Evolutionary conservation across 2,329 filamentous ascomycete genomes (phyloP).

Genomic region (Trichoderma gracile): DNA sequence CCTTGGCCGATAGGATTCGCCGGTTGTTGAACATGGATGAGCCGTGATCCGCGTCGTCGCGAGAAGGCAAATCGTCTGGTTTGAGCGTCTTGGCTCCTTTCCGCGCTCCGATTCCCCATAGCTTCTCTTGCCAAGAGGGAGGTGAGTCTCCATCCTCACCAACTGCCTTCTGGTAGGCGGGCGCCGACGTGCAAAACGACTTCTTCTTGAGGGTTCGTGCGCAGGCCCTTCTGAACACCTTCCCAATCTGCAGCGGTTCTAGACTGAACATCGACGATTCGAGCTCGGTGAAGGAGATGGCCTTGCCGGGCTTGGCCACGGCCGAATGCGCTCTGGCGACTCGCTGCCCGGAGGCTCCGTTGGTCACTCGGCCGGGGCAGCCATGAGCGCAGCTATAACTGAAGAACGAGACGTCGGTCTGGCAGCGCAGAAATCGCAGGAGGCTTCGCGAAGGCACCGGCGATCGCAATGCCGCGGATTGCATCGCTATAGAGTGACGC

Average conservation of each 20-base stretch:
- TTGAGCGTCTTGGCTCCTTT: conserved; percentile 48
- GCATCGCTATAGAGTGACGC: conserved; percentile 43
- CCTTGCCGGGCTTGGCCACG: not conserved
- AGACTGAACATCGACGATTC: conserved; percentile 38
- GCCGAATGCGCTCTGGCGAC: conserved; percentile 26
- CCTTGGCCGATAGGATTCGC: conserved; percentile 70
- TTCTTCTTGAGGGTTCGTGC: conserved; percentile 24
- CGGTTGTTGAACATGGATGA: conserved; percentile 65
- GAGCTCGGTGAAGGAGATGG: conserved; percentile 21
- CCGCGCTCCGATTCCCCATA: conserved; percentile 47
- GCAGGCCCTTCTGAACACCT: conserved; percentile 23
- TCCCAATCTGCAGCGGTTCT: conserved; percentile 29
- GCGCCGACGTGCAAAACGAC: conserved; percentile 36
- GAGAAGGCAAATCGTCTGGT: conserved; percentile 60
- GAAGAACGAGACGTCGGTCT: conserved; percentile 63
- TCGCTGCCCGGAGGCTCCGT: conserved; percentile 2
- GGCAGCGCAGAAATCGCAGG: conserved; percentile 70
- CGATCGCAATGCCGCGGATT: conserved; percentile 42
- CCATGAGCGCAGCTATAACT: conserved; percentile 39
- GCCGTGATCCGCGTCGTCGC: conserved; percentile 59
- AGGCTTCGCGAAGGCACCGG: conserved; percentile 58
- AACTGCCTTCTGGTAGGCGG: conserved; percentile 29
- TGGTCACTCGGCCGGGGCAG: conserved; percentile 1
- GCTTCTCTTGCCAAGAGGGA: conserved; percentile 50
- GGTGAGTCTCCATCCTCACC: conserved; percentile 29